phyloP scores from a whole-genome alignment of 2,329 filamentous ascomycete genomes.

The Hypoxylon sp. region DNA sequence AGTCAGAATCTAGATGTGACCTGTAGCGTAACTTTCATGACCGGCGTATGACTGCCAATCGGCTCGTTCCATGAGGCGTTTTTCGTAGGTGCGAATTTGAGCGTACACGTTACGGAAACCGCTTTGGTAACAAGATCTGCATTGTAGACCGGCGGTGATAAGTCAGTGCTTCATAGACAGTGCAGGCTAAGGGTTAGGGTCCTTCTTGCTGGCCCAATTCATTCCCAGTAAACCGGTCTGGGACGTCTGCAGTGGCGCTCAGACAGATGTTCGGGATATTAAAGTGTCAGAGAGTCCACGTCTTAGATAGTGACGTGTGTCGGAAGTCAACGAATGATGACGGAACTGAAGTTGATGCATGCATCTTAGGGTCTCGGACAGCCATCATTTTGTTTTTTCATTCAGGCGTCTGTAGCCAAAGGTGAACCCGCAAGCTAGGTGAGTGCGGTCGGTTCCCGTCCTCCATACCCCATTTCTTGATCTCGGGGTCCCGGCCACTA shows the following conservation, averaged over 20 bases:
- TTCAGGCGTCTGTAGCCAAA: conserved; percentile 19
- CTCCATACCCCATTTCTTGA: conserved; percentile 39
- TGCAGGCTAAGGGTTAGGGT: conserved; percentile 12
- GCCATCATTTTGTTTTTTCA: conserved; percentile 27
- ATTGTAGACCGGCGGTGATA: conserved; percentile 29
- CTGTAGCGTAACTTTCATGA: conserved; percentile 31
- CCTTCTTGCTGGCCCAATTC: conserved; percentile 4
- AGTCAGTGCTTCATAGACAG: conserved; percentile 23
- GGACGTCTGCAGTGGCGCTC: conserved; percentile 13
- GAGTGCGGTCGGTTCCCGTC: conserved; percentile 40
- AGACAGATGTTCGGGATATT: conserved; percentile 25
- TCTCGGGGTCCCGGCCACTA: conserved; percentile 37
- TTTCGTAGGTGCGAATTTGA: conserved; percentile 22
- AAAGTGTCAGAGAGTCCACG: conserved; percentile 26
- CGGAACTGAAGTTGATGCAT: conserved; percentile 16
- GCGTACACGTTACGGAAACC: conserved; percentile 25
- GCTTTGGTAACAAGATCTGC: conserved; percentile 29
- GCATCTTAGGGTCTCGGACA: conserved; percentile 40
- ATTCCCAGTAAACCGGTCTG: conserved; percentile 15
- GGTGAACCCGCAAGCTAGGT: conserved; percentile 23
- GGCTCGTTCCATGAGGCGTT: conserved; percentile 42
- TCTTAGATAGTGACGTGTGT: conserved; percentile 24
- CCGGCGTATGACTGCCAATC: conserved; percentile 38
- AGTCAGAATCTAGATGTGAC: conserved; percentile 42
- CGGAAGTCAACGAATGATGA: conserved; percentile 27